Percentiles rank a stretch among this genome's conserved stretches.
These are phyloP conservation scores for Botrytis fragariae DNA, from an alignment of 2,329 filamentous ascomycete species.

Conservation along the genomic window DNA sequence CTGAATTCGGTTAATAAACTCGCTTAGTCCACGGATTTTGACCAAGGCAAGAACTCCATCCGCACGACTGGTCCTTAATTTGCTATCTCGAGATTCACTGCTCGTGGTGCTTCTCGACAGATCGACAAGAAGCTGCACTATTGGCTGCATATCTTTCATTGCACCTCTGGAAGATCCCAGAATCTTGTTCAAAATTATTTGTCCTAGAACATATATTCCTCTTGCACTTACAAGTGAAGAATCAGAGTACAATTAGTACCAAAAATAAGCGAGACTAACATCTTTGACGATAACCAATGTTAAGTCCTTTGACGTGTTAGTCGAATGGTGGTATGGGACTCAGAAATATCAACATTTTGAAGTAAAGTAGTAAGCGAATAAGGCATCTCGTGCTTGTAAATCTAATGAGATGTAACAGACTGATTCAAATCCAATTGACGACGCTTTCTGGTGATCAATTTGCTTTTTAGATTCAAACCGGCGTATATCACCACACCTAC, in stretches of 20 bases:
- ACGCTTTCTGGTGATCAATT: background rate
- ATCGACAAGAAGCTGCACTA: conserved; percentile 19
- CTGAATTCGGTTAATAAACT: background rate
- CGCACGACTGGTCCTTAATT: conserved; percentile 38
- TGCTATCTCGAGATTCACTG: background rate
- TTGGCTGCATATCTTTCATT: conserved; percentile 9
- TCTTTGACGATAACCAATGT: conserved; percentile 16
- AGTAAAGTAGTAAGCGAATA: conserved; percentile 19
- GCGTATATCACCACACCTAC: conserved; percentile 17
- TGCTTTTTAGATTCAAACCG: conserved; percentile 15
- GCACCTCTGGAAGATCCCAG: background rate
- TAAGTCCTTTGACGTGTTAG: conserved; percentile 7
- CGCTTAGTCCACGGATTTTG: conserved; percentile 21
- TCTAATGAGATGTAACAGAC: background rate
- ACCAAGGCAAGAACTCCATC: conserved; percentile 41
- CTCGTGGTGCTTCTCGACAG: conserved; percentile 12
- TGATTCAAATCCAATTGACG: background rate
- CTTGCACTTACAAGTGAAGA: background rate
- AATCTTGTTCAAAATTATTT: conserved; percentile 6
- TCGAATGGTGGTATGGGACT: background rate
- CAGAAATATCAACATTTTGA: conserved; percentile 14
- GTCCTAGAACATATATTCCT: conserved; percentile 14
- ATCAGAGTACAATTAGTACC: conserved; percentile 7
- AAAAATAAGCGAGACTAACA: conserved; percentile 21
- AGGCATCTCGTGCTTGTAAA: conserved; percentile 8